Percentiles rank a stretch among this genome's conserved stretches.
These are phyloP conservation scores for Didymella keratinophila DNA, from an alignment of 2,329 filamentous ascomycete species.

Conservation along the genomic window DNA sequence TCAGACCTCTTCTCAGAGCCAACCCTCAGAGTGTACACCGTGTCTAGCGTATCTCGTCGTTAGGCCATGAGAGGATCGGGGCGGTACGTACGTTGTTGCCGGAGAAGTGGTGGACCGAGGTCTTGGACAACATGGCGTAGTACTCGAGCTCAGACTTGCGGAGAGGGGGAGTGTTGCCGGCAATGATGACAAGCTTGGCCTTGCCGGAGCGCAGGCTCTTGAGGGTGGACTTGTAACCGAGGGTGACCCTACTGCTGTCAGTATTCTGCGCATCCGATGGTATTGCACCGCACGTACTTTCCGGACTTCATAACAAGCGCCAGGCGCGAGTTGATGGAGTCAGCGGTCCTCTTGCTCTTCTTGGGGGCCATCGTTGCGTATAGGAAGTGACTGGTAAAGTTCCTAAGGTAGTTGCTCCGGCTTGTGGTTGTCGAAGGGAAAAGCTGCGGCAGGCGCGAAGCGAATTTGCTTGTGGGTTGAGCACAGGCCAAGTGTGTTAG, in stretches of 20 bases:
- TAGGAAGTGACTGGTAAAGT: conserved; percentile 41
- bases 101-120: conserved; percentile 94
- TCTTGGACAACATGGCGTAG: conserved; percentile 74
- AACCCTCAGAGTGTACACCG: conserved; percentile 54
- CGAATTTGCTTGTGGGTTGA: conserved; percentile 23
- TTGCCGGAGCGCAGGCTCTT: conserved; percentile 92
- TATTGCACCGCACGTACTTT: conserved; percentile 55
- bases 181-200: conserved; percentile 97
- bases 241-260: conserved; percentile 68
- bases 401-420: conserved; percentile 31
- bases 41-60: conserved; percentile 44
- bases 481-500: too few relatives aligned
- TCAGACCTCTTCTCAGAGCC: conserved; percentile 91
- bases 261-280: conserved; percentile 7
- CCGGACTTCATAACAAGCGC: conserved; percentile 74
- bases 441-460: conserved; percentile 17
- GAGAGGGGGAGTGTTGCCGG: conserved; percentile 95
- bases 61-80: conserved; percentile 48
- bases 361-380: conserved; percentile 71
- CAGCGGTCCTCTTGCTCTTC: conserved; percentile 84
- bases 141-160: conserved; percentile 97
- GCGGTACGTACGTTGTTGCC: conserved; percentile 93
- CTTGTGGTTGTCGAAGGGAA: conserved; percentile 21
- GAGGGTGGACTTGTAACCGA: conserved; percentile 88
- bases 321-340: conserved; percentile 74